Conservation (phyloP, 2,329 filamentous ascomycete genomes). For the Cladorrhinum sp. region DNA sequence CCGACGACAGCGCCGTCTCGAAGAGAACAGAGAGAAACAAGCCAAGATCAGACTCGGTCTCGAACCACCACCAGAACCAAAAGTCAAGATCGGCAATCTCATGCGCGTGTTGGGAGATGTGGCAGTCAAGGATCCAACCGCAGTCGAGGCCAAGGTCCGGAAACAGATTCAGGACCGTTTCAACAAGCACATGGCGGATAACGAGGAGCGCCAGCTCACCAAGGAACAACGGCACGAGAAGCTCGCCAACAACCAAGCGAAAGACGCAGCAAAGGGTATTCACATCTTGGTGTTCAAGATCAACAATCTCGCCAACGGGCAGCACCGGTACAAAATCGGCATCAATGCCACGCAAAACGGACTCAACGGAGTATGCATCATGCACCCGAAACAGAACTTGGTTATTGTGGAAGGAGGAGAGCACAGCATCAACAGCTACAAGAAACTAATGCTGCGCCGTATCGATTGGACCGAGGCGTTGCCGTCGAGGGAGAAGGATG, state of each 20-base stretch:
- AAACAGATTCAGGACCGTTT: conserved; percentile 86
- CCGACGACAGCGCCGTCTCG: conserved; percentile 84
- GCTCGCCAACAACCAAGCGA: conserved; percentile 74
- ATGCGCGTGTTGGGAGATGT: conserved; percentile 95
- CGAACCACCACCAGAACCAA: conserved; percentile 84
- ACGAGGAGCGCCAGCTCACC: conserved; percentile 81
- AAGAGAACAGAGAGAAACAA: conserved; percentile 91
- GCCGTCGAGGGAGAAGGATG: conserved; percentile 60
- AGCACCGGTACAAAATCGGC: conserved; percentile 89
- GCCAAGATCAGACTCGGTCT: conserved; percentile 92
- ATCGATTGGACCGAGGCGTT: conserved; percentile 94
- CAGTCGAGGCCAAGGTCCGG: conserved; percentile 91
- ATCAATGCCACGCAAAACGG: conserved; percentile 87
- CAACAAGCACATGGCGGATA: conserved; percentile 70
- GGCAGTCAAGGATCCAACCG: conserved; percentile 91
- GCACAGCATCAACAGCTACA: conserved; percentile 79
- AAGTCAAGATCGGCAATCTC: conserved; percentile 95
- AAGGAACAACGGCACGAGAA: conserved; percentile 88
- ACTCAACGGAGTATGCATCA: conserved; percentile 85
- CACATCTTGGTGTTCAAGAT: conserved; percentile 87
- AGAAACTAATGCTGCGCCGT: conserved; percentile 88
- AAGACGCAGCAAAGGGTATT: conserved; percentile 83
- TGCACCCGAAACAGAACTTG: conserved; percentile 85
- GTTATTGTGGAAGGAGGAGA: conserved; percentile 89
- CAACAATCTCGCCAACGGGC: conserved; percentile 82